Base-by-base conservation (phyloP, 2,329 filamentous ascomycete genomes). In the Verticillium nonalfalfae region DNA sequence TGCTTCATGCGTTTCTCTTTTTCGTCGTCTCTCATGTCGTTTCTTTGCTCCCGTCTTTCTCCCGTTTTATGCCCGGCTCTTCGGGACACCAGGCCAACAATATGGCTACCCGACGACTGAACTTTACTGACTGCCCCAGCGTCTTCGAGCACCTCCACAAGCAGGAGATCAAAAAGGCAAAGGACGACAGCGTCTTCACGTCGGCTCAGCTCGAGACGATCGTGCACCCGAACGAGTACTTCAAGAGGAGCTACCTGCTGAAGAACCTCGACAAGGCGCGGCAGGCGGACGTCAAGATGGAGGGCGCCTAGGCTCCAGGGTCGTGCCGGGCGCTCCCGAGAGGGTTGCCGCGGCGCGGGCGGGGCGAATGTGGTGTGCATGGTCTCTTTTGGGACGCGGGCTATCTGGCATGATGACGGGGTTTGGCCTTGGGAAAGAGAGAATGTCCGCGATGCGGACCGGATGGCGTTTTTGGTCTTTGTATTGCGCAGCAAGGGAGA, bases 181-280 rank as follows among this genome's bases (percentile, higher is more conserved):
- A 89, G 75, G 90, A 93, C 52, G 87, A 92, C 58, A 83, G 85
- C 6, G 80, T 87, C 59, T 89, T 89, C 86, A 87, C 82, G 13
- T 78, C 88, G 7, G 86, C 86, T 15, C 91, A 97, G 73, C 81
- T 97, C 52, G 94, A 98, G 76, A 98, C 94, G 0, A 96, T 99
- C 71, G 88, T 97, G 26, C 95, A 99, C 76, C 95, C 95, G 11
- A 99, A 99, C 73, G 93, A 94, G 66, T 99, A 97, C 76, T 99
- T 98, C 76, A 97, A 97, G 81, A 84, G 94, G 61, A 96, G 93
- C 73, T 98, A 92, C 74, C 70, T 96, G 68, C 78, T 99, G 64
- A 97, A 93, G 79, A 91, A 95, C 72, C 74, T 96, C 33, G 87
- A 76, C 58, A 86, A 81, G 64, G 67, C 72, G 34, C 35, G 74